These are phyloP conservation scores for Athelia sp. DNA, from an alignment of 1,284 basidiomycete genomes.

Conservation along the genomic window DNA sequence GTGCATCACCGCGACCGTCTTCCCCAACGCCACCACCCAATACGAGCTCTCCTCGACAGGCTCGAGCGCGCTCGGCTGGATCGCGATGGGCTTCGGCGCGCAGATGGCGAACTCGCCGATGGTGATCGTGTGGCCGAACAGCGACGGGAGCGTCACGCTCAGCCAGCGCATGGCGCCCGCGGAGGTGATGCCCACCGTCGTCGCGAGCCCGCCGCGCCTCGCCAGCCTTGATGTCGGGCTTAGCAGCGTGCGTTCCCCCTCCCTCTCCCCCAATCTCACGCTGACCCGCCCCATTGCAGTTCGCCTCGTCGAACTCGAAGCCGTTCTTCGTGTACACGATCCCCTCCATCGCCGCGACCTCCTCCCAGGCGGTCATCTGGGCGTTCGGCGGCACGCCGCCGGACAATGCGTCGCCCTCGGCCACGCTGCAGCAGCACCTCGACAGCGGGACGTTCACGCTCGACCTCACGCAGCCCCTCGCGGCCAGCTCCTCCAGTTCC, in stretches of 20 bases:
- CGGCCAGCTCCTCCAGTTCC: constrained; percentile 1
- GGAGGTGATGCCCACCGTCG: constrained; percentile 45
- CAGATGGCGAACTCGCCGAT: constrained; percentile 50
- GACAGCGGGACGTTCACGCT: constrained; percentile 32
- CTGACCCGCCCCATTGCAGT: background rate
- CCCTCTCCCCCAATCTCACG: too few species aligned
- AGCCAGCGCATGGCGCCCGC: constrained; percentile 49
- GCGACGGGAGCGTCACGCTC: constrained; percentile 47
- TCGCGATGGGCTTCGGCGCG: constrained; percentile 45
- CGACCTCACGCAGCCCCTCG: constrained; percentile 34
- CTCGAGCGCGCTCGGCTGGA: constrained; percentile 36
- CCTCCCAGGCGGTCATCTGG: constrained; percentile 42
- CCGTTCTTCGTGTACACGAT: constrained; percentile 39
- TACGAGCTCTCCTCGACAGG: constrained; percentile 16
- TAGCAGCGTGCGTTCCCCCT: constrained; percentile 30
- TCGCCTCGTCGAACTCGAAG: constrained; percentile 21
- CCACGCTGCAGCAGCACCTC: constrained; percentile 36
- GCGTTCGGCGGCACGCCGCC: constrained; percentile 42
- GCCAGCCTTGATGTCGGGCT: constrained; percentile 33
- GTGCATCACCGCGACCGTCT: too few species aligned
- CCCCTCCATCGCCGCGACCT: constrained; percentile 21
- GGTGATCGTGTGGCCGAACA: constrained; percentile 64
- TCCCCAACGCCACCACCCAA: too few species aligned
- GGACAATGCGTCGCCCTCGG: constrained; percentile 26
- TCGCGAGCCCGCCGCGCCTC: constrained; percentile 38